Evolutionary conservation across 768 basidiomycete species (phyloP), one percentile per base, ranked within the genome.

Genomic region (Tylopilus intermedius): DNA sequence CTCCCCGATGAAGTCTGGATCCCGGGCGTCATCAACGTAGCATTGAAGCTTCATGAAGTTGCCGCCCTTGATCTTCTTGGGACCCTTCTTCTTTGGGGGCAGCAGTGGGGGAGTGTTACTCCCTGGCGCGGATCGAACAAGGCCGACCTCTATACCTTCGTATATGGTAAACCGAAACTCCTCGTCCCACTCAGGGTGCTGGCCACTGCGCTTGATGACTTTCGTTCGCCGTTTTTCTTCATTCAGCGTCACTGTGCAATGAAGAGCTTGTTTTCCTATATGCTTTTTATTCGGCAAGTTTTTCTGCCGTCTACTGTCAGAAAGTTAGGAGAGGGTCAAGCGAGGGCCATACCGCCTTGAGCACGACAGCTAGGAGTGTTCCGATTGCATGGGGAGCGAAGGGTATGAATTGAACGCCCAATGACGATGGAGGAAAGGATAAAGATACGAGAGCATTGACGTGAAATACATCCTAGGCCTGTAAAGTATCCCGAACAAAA

Each of bases 141-240:
- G 69, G n/a, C 76, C 73, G 58, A 78, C 81, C 29, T 80, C 76
- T 30, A 74, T 70, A 58, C 91, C 91, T 65, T 97, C 94, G 58
- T 77, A 81, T 42, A 99, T 75, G 24, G 86, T 84, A 71, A 97
- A 98, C 40, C 96, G 86, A 63, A 98, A 76, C 72, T 99, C 96
- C 62, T 96, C 94, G 66, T 99, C 96, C 94, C 96, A 99, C 72
- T 93, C 93, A 5, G 96, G 96, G 69, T 96, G 94, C 68, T 99
- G 96, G 15, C 96, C 96, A 46, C 96, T 96, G 29, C 92, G 86
- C 67, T 90, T 94, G 68, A 97, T 87, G n/a, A 92, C 84, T 68
- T 88, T 91, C 5, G 95, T 98, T 47, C 90, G 79, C 53, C 85
- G 82, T 63, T 85, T 94, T 69, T 94, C 86, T 46, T 84, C 83